Evolutionary conservation across 805 yeast species (phyloP).

Genomic region (Candida ulmi): DNA sequence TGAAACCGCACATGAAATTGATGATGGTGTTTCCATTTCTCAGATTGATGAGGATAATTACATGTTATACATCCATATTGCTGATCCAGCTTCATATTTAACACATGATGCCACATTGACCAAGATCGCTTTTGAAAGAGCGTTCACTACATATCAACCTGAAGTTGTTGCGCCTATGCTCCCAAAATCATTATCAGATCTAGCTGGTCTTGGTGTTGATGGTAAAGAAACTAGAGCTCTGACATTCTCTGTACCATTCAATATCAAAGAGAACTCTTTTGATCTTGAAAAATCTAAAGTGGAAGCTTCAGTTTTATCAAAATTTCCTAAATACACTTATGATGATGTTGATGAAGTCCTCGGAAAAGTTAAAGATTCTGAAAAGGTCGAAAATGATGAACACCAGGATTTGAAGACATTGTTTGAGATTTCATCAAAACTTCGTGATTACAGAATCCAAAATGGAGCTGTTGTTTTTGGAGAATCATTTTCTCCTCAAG

Average conservation of each 20-base stretch:
- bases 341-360: constrained; percentile 51
- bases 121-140: constrained; percentile 52
- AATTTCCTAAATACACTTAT: constrained; percentile 57
- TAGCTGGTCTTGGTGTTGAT: constrained; percentile 46
- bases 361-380: constrained; percentile 7
- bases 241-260: constrained; percentile 33
- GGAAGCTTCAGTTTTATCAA: constrained; percentile 35
- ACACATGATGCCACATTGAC: constrained; percentile 30
- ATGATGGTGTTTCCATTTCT: constrained; percentile 79
- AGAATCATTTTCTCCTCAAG: constrained; percentile 24
- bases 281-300: constrained; percentile 27
- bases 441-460: constrained; percentile 27
- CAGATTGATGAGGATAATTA: constrained; percentile 25
- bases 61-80: constrained; percentile 66
- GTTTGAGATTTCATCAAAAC: constrained; percentile 24
- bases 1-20: constrained; percentile 79
- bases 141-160: constrained; percentile 70
- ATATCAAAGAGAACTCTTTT: constrained; percentile 18
- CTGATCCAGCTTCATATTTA: constrained; percentile 77
- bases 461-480: constrained; percentile 37
- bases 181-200: constrained; percentile 47
- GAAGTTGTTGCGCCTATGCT: constrained; percentile 63
- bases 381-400: constrained; percentile 4
- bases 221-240: constrained; percentile 41
- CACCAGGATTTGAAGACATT: constrained; percentile 32